Percentiles rank a stretch among this genome's conserved stretches.
These are phyloP conservation scores for Jatropha podagrica DNA, from an alignment of 441 rosid genomes.

Conservation along the genomic window DNA sequence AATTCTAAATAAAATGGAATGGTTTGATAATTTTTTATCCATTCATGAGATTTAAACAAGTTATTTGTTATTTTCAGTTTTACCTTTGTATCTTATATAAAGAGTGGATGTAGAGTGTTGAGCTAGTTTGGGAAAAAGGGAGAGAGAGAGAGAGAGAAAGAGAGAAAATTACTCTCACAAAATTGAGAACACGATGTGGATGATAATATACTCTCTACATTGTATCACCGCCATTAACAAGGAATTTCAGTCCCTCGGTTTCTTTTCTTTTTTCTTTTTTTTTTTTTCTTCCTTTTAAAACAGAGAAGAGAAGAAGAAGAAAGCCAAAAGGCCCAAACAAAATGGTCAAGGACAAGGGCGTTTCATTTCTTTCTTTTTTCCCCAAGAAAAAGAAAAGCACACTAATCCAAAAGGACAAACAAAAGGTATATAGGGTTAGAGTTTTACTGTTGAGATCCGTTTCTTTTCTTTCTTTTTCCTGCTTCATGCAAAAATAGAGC, in stretches of 20 bases:
- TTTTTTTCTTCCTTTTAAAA: neutral
- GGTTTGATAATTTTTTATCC: no score
- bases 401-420: neutral
- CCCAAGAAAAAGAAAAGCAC: neutral
- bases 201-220: neutral
- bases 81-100: no score
- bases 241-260: no score
- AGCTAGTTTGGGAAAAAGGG: no score
- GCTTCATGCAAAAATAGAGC: constrained; percentile 52
- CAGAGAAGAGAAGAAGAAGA: neutral
- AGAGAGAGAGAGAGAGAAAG: no score
- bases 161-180: no score
- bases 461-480: neutral
- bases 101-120: no score
- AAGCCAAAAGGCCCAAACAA: neutral
- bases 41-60: no score
- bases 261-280: neutral
- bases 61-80: no score
- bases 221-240: neutral
- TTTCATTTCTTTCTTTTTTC: neutral
- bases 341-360: neutral
- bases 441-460: neutral
- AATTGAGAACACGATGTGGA: no score
- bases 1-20: no score
- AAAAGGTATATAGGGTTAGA: neutral